Base-by-base conservation (phyloP, 441 rosid genomes). In the Erodium moschatum region DNA sequence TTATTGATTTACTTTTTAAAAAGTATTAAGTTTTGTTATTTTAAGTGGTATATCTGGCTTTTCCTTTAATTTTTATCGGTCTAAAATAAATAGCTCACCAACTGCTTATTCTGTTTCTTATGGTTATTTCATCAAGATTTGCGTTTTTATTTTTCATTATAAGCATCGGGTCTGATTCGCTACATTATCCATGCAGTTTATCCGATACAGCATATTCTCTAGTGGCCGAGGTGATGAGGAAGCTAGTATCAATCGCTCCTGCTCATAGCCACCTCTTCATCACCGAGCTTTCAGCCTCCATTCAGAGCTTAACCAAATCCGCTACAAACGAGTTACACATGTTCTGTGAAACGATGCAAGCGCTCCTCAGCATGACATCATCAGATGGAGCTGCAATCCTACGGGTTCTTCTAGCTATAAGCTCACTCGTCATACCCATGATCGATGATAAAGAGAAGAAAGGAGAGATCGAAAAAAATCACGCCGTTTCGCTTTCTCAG, bases 301-400 rank as follows among this genome's bases (percentile, higher is more conserved):
- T 91, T 16, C 92, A 82, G 73, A 87, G 76, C 72, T 77, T 88
- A 78, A 87, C 90, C 46, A 88, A 84, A 81, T 86, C 92, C 75
- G 97, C 97, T 13, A 87, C 81, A 91, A 76, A 78, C 35, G 99
- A 95, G 87, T 85, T 95, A 50, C 89, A 56, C 65, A 75, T 83
- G 75, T 91, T 91, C 72, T 88, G 99, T 72, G 95, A 89, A 83
- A 88, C 93, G 5, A 85, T 86, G 56, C 86, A 91, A 80, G 86
- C 94, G 52, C 88, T 91, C 65, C 86, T 94, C 63, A 88, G 88
- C 71, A 81, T 86, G 42, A 73, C 93, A 70, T 83, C 92, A 50
- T 86, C 91, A 12, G 97, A 91, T 81, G 99, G 99, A 68, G 93
- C 97, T 77, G 89, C 96, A 70, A 87, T 91, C 73, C 80, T 94